Conservation (phyloP, 1,284 basidiomycete species). For the Trametes hirsuta region DNA sequence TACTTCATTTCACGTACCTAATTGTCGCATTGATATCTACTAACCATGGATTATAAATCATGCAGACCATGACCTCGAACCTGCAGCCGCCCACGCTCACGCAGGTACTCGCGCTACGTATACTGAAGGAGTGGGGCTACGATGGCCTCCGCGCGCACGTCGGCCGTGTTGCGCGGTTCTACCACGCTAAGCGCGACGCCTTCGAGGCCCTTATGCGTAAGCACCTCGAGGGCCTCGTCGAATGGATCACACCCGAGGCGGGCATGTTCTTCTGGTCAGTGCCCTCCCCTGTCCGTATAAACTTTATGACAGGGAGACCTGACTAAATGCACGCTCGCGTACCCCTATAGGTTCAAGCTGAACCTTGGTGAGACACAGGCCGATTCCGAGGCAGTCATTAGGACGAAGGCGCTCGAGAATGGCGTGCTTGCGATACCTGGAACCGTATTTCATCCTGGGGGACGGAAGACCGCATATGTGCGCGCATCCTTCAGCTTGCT, state of each 20-base stretch:
- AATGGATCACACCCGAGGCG: slow-evolving; percentile 86
- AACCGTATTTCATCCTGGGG: slow-evolving; percentile 74
- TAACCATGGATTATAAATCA: too few relatives aligned
- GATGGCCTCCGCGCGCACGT: slow-evolving; percentile 81
- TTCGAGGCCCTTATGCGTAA: slow-evolving; percentile 80
- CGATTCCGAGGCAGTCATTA: slow-evolving; percentile 81
- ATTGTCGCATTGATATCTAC: not conserved
- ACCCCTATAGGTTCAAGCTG: slow-evolving; percentile 64
- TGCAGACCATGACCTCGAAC: slow-evolving; percentile 46
- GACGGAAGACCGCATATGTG: slow-evolving; percentile 70
- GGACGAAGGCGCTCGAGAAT: slow-evolving; percentile 75
- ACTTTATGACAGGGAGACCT: too few relatives aligned
- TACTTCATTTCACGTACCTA: slow-evolving; percentile 13
- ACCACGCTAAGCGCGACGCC: slow-evolving; percentile 75
- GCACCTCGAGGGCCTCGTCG: slow-evolving; percentile 76
- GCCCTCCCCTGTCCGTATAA: slow-evolving; percentile 1
- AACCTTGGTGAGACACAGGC: slow-evolving; percentile 49
- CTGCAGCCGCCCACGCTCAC: slow-evolving; percentile 81
- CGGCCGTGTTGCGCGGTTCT: slow-evolving; percentile 75
- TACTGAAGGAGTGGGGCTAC: slow-evolving; percentile 81
- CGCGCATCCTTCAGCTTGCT: slow-evolving; percentile 82
- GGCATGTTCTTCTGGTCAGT: slow-evolving; percentile 91
- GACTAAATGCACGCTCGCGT: not conserved
- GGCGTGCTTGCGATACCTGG: slow-evolving; percentile 92
- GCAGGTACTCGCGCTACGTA: slow-evolving; percentile 72